Evolutionary conservation across 768 basidiomycete species (phyloP).

Genomic region (Multifurca ochricompacta): DNA sequence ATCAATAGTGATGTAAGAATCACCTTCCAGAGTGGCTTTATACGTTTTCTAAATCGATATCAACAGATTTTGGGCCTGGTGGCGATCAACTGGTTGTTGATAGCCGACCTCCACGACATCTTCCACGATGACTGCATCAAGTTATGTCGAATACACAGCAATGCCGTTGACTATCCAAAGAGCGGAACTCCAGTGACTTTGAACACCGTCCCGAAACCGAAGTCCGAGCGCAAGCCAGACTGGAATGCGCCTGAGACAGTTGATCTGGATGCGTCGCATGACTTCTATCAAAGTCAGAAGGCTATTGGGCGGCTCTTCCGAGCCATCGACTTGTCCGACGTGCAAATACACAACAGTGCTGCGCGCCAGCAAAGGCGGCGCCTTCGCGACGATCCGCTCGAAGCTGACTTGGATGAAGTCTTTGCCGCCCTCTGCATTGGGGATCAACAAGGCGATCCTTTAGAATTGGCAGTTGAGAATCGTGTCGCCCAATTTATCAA

Average conservation of each 20-base stretch:
- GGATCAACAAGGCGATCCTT: not conserved
- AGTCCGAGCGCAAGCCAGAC: constrained; percentile 39
- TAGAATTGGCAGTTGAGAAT: constrained; percentile 17
- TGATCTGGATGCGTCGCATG: constrained; percentile 16
- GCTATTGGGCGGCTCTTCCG: constrained; percentile 61
- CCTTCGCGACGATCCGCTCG: constrained; percentile 22
- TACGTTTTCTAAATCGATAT: not conserved
- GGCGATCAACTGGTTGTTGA: constrained; percentile 54
- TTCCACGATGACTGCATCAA: constrained; percentile 43
- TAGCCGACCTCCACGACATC: constrained; percentile 51
- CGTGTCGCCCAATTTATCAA: constrained; percentile 24
- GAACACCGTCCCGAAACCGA: constrained; percentile 37
- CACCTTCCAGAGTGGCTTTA: not conserved
- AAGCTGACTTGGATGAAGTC: constrained; percentile 26
- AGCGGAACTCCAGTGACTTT: constrained; percentile 31
- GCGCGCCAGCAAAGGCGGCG: constrained; percentile 20
- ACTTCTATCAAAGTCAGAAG: constrained; percentile 44
- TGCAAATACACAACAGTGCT: constrained; percentile 18
- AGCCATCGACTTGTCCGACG: constrained; percentile 44
- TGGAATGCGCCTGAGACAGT: constrained; percentile 61
- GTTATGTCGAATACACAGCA: constrained; percentile 50
- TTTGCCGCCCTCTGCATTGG: constrained; percentile 14
- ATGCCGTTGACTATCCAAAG: constrained; percentile 63
- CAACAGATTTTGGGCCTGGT: constrained; percentile 51
- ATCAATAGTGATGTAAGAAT: constrained; percentile 44